Base-by-base conservation (phyloP, 164 flowering plant genomes). In the Chimonanthus salicifolius region DNA sequence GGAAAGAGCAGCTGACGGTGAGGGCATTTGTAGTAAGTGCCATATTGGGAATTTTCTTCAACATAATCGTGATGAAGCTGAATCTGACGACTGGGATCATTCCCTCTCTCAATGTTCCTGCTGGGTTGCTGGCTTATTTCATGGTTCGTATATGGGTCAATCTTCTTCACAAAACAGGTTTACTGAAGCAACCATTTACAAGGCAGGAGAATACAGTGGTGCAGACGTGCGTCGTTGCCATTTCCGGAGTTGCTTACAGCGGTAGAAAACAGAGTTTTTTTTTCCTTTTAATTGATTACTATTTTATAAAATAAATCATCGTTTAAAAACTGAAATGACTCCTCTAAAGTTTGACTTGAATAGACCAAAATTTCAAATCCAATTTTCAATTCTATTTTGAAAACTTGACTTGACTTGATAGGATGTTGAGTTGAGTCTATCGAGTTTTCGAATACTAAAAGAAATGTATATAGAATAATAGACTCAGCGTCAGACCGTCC, bases 141-240 rank as follows among this genome's bases (percentile, higher is more conserved):
- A 67, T 78, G 47, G 54, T 78, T 7, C 58, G 68, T 50, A n/a
- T 49, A 4, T 79, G 74, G 74, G 69, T 76, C 3, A 72, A 65
- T 60, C 7, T 75, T 8, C n/a, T 79, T 3, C 64, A 73, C 2
- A 74, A 70, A 49, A 64, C 44, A 6, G 77, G 79, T 1, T 10
- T 74, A 20, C 33, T 74, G 65, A 71, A 62, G n/a, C 71, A 76
- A 16, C 79, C 82, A 5, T 79, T 79, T 58, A 73, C 79, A 0
- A 67, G 82, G 48, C 82, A 76, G 50, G 82, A 79, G 65, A 79
- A 71, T 51, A 73, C 81, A 3, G 78, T 79, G 13, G 75, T 79
- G 49, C 80, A 78, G 74, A 78, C 78, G 47, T 74, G 77, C 49
- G 74, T 78, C 4, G 80, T 78, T 11, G 78, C 81, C 5, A 6